These are phyloP conservation scores for Musa beccarii DNA, from an alignment of 176 grass and related monocot species.

Conservation along the genomic window DNA sequence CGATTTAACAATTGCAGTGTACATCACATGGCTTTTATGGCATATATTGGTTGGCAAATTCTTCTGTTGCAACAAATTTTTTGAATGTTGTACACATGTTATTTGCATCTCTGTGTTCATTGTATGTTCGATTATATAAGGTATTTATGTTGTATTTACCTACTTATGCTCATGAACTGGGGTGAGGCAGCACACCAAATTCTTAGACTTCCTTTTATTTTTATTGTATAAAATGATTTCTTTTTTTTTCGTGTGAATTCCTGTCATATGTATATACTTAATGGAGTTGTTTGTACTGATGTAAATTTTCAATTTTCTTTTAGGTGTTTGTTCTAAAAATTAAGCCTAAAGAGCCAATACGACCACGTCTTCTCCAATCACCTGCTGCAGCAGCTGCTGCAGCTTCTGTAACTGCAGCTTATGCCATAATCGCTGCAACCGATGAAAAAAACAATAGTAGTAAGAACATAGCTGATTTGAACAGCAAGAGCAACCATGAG, in stretches of 20 bases:
- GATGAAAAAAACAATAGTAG: conserved; percentile 49
- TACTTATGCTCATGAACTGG: background rate
- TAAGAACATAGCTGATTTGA: conserved; percentile 39
- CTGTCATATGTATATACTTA: background rate
- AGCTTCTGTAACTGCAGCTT: conserved; percentile 82
- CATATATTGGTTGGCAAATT: background rate
- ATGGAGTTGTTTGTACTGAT: background rate
- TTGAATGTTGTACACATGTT: background rate
- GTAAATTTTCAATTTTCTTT: conserved; percentile 10
- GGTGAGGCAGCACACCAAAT: background rate
- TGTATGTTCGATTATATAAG: background rate
- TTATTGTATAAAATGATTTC: background rate
- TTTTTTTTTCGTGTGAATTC: background rate
- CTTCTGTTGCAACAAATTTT: background rate
- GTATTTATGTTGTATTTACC: background rate
- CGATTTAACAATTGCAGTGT: background rate
- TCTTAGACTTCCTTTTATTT: background rate
- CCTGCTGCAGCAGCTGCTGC: conserved; percentile 59
- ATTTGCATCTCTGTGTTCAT: background rate
- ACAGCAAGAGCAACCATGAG: conserved; percentile 51
- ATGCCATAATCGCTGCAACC: conserved; percentile 56
- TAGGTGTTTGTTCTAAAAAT: conserved; percentile 86
- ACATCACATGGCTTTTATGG: background rate
- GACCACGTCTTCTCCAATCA: conserved; percentile 77
- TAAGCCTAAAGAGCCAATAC: conserved; percentile 45